Percentiles rank a stretch among this genome's conserved stretches.
phyloP scores from a whole-genome alignment of 1,284 basidiomycete genomes.

The Sporisorium scitamineum region DNA sequence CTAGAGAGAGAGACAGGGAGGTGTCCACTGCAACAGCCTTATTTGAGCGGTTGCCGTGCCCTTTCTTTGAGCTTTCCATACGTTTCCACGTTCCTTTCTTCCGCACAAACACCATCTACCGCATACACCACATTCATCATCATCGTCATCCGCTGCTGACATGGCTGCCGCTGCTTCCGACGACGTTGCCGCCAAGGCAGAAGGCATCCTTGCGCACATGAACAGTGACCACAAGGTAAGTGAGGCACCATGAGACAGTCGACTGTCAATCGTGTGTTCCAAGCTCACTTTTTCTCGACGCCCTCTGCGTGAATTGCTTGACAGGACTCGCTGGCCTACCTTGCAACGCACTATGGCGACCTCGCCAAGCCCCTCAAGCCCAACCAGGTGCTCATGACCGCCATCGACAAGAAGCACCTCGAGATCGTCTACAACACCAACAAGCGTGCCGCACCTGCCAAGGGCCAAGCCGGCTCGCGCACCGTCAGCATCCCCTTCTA shows the following conservation, averaged over 20 bases:
- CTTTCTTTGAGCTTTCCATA: constrained; percentile 1
- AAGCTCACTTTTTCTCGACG: neutral
- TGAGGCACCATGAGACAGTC: neutral
- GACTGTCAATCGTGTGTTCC: neutral
- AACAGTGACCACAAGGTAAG: constrained; percentile 55
- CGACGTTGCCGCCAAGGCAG: constrained; percentile 48
- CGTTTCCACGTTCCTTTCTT: constrained; percentile 4
- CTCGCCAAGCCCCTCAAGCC: constrained; percentile 37
- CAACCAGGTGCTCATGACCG: constrained; percentile 45
- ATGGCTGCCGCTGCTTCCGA: constrained; percentile 22
- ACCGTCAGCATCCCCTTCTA: constrained; percentile 43
- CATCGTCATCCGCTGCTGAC: neutral
- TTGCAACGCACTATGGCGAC: constrained; percentile 47
- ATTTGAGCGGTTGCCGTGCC: neutral
- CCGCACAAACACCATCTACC: constrained; percentile 6
- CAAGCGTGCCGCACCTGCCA: constrained; percentile 16
- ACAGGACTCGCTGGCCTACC: constrained; percentile 51
- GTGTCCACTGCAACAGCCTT: neutral
- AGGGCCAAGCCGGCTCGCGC: constrained; percentile 21
- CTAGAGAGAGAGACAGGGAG: neutral
- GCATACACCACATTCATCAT: neutral
- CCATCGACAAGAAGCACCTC: constrained; percentile 49
- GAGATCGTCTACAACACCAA: constrained; percentile 41
- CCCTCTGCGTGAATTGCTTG: too few species aligned
- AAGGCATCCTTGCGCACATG: constrained; percentile 49